These are phyloP conservation scores for Podaxis mareebaensis DNA, from an alignment of 768 basidiomycete species.

Conservation along the genomic window DNA sequence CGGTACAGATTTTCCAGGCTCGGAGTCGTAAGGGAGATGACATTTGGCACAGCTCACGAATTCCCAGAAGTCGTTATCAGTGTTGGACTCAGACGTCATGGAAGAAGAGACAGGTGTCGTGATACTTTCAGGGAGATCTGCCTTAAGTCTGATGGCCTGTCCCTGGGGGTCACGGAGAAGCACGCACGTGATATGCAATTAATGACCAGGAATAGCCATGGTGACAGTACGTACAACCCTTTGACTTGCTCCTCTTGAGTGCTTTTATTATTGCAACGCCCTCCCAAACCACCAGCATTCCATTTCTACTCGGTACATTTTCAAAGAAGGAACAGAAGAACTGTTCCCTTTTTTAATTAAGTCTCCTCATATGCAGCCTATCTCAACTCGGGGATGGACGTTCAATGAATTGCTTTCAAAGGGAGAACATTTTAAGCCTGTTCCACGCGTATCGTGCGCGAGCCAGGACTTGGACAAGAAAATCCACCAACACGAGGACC, in stretches of 20 bases:
- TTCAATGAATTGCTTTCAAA: conserved; percentile 38
- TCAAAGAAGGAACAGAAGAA: background rate
- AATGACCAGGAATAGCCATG: background rate
- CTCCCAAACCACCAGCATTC: background rate
- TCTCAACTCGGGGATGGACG: conserved; percentile 55
- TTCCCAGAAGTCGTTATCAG: conserved; percentile 75
- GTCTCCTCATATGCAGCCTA: conserved; percentile 4
- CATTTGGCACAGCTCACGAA: conserved; percentile 74
- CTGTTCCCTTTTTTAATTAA: background rate
- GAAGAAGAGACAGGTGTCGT: conserved; percentile 27
- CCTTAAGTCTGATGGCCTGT: background rate
- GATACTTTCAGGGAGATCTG: too few species aligned
- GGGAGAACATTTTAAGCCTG: conserved; percentile 41
- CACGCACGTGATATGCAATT: conserved; percentile 5
- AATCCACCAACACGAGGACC: conserved; percentile 47
- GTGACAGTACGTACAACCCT: too few species aligned
- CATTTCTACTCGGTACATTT: background rate
- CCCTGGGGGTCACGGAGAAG: background rate
- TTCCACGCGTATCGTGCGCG: conserved; percentile 26
- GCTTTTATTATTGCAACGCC: too few species aligned
- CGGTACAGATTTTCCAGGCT: conserved; percentile 58
- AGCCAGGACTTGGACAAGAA: conserved; percentile 36
- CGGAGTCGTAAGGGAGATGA: conserved; percentile 61
- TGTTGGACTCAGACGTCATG: conserved; percentile 24
- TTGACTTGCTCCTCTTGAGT: too few species aligned